Base-by-base conservation (phyloP, 306 rosid species). In the Sicyos baderoa region DNA sequence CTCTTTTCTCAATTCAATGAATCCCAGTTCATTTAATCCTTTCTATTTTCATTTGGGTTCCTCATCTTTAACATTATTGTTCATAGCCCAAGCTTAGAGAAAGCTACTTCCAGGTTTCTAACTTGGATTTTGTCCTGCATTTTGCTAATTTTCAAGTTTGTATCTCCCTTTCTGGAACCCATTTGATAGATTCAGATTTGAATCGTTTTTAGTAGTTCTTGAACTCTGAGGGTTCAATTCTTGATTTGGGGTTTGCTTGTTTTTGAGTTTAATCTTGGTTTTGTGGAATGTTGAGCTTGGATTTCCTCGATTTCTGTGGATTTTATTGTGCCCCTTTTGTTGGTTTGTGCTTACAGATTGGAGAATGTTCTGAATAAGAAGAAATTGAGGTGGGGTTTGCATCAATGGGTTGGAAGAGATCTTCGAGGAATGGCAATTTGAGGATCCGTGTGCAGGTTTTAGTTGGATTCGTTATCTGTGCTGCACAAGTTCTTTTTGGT, bases 401-500 rank as follows among this genome's bases (percentile, higher is more conserved):
- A 78, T 60, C 82, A 81, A 86, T 86, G 96, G 87, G 87, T 59
- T 58, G 79, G 73, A 40, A 9, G 45, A 75, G 90, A 7, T 40
- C 45, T 40, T 75, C 78, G 59, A 40, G 45, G 45, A 40, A 9
- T 40, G 10, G 45, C 71, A 62, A 76, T 79, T 74, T 77, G 79
- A 80, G 80, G 87, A 83, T 87, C 84, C 68, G 66, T 44, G 71
- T 25, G 29, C 72, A 73, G 72, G 73, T 80, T 75, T 62, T 83
- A 27, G 47, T 83, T 74, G 85, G 84, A 77, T 79, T 81, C 77
- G 11, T 79, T 81, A 77, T 83, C 81, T 82, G 79, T 68, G 73
- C 72, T 29, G 82, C 78, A 0, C 90, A 76, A 67, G 74, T 89
- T 79, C 83, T 85, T 22, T 75, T 55, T 76, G 96, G 89, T 42